A percentile compares a stretch with the other conserved stretches of the same genome.
Conservation (phyloP, 768 basidiomycete species). For the Gloeopeniophorella convolvens region DNA sequence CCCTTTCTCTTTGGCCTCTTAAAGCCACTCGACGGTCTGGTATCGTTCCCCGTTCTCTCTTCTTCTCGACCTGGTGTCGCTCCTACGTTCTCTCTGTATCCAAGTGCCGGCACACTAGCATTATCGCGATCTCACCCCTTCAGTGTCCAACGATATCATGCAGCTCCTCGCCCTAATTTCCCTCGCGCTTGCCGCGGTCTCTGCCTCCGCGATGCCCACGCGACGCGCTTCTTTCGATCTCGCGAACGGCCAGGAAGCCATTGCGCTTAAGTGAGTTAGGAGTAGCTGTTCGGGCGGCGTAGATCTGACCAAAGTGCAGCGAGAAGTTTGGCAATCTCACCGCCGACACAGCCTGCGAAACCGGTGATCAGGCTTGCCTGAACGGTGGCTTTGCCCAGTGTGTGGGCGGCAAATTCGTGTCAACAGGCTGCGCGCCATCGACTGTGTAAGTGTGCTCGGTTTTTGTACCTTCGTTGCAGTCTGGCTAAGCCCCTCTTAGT, state of each 20-base stretch:
- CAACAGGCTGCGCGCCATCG: conserved; percentile 23
- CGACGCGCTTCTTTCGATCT: conserved; percentile 10
- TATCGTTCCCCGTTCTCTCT: background rate
- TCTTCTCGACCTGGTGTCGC: conserved; percentile 12
- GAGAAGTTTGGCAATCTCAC: conserved; percentile 43
- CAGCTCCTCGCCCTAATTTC: conserved; percentile 7
- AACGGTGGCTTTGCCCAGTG: conserved; percentile 49
- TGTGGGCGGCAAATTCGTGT: conserved; percentile 37
- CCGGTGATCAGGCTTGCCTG: conserved; percentile 43
- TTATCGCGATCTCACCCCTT: background rate
- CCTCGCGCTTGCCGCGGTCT: conserved; percentile 27
- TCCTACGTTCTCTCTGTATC: background rate
- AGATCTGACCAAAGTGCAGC: conserved; percentile 15
- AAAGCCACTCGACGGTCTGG: background rate
- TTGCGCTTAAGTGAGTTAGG: conserved; percentile 25
- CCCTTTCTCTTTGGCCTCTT: background rate
- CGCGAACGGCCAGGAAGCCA: conserved; percentile 27
- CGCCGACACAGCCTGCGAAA: conserved; percentile 39
- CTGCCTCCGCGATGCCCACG: conserved; percentile 21
- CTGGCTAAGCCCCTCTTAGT: conserved; percentile 9
- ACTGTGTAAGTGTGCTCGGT: conserved; percentile 19
- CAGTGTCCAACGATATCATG: background rate
- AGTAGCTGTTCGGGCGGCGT: background rate
- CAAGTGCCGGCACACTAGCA: no score
- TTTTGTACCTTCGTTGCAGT: background rate